A percentile compares a stretch with the other conserved stretches of the same genome.
phyloP scores from a whole-genome alignment of 169 alveolate species.

The Eimeria praecox region DNA sequence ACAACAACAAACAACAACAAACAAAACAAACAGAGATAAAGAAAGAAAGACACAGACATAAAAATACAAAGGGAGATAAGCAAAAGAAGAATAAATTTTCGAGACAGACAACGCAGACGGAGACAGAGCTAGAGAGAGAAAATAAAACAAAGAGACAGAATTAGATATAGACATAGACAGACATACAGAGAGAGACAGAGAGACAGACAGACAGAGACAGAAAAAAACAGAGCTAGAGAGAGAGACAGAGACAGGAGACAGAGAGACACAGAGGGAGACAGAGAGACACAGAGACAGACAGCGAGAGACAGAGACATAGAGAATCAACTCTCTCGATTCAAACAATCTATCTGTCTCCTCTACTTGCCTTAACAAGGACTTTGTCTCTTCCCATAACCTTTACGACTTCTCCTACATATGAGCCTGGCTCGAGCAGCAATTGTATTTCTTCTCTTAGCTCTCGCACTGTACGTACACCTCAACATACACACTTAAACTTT shows the following conservation, averaged over 20 bases:
- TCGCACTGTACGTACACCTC: constrained; percentile 87
- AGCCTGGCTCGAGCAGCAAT: constrained; percentile 96
- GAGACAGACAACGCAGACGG: background rate
- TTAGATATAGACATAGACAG: no score
- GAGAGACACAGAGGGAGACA: constrained; percentile 13
- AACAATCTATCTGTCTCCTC: no score
- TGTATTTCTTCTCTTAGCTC: constrained; percentile 97
- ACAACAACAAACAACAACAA: no score
- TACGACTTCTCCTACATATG: constrained; percentile 99
- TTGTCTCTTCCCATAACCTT: constrained; percentile 98
- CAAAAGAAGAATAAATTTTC: no score
- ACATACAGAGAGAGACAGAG: no score
- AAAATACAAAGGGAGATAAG: background rate
- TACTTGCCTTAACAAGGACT: constrained; percentile 97
- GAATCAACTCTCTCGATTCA: no score
- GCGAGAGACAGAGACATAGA: background rate
- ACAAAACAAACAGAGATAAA: no score
- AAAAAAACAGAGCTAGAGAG: background rate
- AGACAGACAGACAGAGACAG: background rate
- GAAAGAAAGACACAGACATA: no score
- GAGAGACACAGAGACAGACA: background rate
- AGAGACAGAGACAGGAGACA: background rate
- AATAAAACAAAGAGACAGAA: background rate
- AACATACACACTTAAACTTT: background rate
- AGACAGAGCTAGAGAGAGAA: background rate